phyloP scores from a whole-genome alignment of 1,284 basidiomycete genomes.

The Ustilago shanxiensis region DNA sequence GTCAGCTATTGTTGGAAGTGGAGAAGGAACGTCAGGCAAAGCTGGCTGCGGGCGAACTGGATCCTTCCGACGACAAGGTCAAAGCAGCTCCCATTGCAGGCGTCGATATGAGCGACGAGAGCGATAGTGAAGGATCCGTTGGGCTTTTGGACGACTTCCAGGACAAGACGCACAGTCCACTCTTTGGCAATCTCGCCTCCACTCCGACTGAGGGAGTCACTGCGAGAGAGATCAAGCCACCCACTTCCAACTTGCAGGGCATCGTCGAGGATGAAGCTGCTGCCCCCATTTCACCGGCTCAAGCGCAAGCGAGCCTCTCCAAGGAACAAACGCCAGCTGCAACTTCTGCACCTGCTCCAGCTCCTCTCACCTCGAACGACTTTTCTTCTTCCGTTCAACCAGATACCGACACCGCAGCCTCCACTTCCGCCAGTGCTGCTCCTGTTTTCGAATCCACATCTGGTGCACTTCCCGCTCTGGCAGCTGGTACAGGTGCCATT shows the following conservation, averaged over 20 bases:
- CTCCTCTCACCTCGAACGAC: slow-evolving; percentile 31
- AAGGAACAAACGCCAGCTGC: slow-evolving; percentile 15
- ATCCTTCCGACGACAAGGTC: slow-evolving; percentile 34
- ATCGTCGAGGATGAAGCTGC: slow-evolving; percentile 29
- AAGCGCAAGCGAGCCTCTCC: neutral
- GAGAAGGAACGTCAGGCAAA: slow-evolving; percentile 57
- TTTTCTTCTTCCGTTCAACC: slow-evolving; percentile 22
- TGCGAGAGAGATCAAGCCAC: slow-evolving; percentile 39
- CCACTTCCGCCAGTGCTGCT: neutral
- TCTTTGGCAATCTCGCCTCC: slow-evolving; percentile 52
- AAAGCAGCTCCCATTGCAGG: slow-evolving; percentile 62
- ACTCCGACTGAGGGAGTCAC: slow-evolving; percentile 31
- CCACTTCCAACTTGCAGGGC: slow-evolving; percentile 30
- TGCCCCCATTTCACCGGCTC: neutral
- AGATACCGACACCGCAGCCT: slow-evolving; percentile 6
- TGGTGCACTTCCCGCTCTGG: slow-evolving; percentile 16
- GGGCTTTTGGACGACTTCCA: slow-evolving; percentile 45
- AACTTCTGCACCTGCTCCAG: slow-evolving; percentile 18
- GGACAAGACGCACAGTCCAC: slow-evolving; percentile 62
- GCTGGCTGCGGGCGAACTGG: slow-evolving; percentile 49
- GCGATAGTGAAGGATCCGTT: slow-evolving; percentile 61
- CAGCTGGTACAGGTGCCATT: slow-evolving; percentile 28
- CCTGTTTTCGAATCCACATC: slow-evolving; percentile 5
- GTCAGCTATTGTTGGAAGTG: slow-evolving; percentile 51
- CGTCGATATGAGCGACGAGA: slow-evolving; percentile 68